Conservation (phyloP, 495 filamentous ascomycete genomes). For the Tuber brumale region DNA sequence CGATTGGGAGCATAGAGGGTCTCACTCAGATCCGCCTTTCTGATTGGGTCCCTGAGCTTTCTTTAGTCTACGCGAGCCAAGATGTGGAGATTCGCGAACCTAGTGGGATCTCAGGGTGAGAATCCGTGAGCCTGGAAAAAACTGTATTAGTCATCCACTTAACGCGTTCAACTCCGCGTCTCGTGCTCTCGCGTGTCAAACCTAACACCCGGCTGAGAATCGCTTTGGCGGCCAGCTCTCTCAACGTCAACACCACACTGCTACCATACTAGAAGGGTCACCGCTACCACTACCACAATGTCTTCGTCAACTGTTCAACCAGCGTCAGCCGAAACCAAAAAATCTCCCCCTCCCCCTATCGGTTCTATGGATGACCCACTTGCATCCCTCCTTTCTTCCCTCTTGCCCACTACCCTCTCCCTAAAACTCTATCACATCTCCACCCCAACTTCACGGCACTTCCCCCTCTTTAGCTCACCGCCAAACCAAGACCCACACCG, state of each 20-base stretch:
- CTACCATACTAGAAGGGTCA: constrained; percentile 7
- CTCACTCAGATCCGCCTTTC: neutral
- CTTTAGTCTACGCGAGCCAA: neutral
- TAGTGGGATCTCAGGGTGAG: neutral
- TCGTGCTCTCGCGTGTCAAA: neutral
- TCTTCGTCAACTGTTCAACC: constrained; percentile 9
- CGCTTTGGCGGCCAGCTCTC: neutral
- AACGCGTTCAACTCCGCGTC: neutral
- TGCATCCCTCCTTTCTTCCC: constrained; percentile 55
- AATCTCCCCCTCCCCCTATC: neutral
- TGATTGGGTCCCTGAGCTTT: neutral
- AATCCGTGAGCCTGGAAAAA: neutral
- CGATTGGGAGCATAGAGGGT: neutral
- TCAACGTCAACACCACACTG: neutral
- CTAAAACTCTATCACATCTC: constrained; percentile 82
- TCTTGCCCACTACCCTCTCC: constrained; percentile 61
- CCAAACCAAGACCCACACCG: constrained; percentile 59
- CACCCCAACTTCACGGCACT: constrained; percentile 66
- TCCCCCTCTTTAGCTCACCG: constrained; percentile 71
- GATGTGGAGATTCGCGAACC: neutral
- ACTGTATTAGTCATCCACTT: neutral
- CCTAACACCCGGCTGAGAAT: neutral
- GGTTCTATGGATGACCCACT: constrained; percentile 33
- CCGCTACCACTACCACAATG: constrained; percentile 6
- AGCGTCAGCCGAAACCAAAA: neutral